phyloP scores from a whole-genome alignment of 768 basidiomycete genomes.

The Russula emetica region DNA sequence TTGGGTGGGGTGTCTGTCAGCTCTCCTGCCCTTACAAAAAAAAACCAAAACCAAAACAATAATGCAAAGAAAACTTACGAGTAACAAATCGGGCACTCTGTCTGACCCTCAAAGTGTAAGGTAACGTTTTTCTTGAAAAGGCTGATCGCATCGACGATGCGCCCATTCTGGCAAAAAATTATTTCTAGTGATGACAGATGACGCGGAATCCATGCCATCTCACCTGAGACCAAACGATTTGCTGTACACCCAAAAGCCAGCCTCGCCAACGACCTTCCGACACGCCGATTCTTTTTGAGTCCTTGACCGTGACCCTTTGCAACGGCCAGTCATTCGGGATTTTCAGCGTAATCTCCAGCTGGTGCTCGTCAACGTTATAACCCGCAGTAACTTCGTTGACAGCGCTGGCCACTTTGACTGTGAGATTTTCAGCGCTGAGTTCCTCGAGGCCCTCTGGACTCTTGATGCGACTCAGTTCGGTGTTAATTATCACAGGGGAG shows the following conservation, averaged over 20 bases:
- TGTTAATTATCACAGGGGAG: slow-evolving; percentile 80
- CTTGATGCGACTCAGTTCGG: slow-evolving; percentile 75
- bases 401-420: slow-evolving; percentile 67
- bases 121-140: slow-evolving; percentile 93
- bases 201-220: neutral
- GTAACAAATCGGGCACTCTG: slow-evolving; percentile 95
- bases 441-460: slow-evolving; percentile 50
- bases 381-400: slow-evolving; percentile 79
- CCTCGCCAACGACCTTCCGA: slow-evolving; percentile 87
- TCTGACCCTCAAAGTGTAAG: slow-evolving; percentile 91
- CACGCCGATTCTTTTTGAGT: slow-evolving; percentile 79
- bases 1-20: slow-evolving; percentile 33
- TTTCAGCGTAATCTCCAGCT: slow-evolving; percentile 80
- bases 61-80: slow-evolving; percentile 49
- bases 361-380: slow-evolving; percentile 90
- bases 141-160: slow-evolving; percentile 79
- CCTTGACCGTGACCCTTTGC: slow-evolving; percentile 81
- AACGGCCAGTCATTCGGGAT: slow-evolving; percentile 91
- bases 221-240: slow-evolving; percentile 84
- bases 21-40: neutral
- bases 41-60: neutral
- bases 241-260: slow-evolving; percentile 91
- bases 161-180: slow-evolving; percentile 61
- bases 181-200: neutral
- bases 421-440: slow-evolving; percentile 70